Evolutionary conservation across 1,284 basidiomycete genomes (phyloP).

Genomic region (Puccinia novopanici): DNA sequence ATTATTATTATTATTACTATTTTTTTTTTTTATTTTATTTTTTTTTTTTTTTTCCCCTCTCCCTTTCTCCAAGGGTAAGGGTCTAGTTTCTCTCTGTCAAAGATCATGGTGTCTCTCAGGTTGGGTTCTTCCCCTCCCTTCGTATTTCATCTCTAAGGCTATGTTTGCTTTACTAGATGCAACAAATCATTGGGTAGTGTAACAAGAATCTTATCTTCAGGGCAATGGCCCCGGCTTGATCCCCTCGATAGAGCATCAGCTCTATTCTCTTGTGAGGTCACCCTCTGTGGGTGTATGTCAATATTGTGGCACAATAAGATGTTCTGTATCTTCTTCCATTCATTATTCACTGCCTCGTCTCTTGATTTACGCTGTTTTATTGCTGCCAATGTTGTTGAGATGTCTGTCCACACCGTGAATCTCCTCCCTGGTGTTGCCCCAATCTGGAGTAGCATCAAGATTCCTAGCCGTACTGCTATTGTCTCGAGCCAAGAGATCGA

Average conservation of each 20-base stretch:
- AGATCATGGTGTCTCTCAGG: too few relatives aligned
- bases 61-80: too few relatives aligned
- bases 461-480: background rate
- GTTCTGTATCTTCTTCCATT: background rate
- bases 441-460: background rate
- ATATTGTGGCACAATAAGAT: background rate
- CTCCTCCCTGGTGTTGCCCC: background rate
- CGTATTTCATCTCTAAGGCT: too few relatives aligned
- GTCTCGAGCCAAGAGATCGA: background rate
- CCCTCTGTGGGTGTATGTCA: too few relatives aligned
- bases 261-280: too few relatives aligned
- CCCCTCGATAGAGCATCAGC: background rate
- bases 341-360: background rate
- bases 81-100: too few relatives aligned
- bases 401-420: constrained; percentile 1
- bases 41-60: too few relatives aligned
- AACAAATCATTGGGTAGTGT: too few relatives aligned
- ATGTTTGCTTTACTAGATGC: too few relatives aligned
- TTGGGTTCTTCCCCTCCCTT: too few relatives aligned
- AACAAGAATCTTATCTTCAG: background rate
- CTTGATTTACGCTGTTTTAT: constrained; percentile 5
- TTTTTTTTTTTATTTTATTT: too few relatives aligned
- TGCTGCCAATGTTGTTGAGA: background rate
- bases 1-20: too few relatives aligned
- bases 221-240: background rate